These are phyloP conservation scores for Erythrobasidium hasegawianum DNA, from an alignment of 1,284 basidiomycete genomes.

Conservation along the genomic window DNA sequence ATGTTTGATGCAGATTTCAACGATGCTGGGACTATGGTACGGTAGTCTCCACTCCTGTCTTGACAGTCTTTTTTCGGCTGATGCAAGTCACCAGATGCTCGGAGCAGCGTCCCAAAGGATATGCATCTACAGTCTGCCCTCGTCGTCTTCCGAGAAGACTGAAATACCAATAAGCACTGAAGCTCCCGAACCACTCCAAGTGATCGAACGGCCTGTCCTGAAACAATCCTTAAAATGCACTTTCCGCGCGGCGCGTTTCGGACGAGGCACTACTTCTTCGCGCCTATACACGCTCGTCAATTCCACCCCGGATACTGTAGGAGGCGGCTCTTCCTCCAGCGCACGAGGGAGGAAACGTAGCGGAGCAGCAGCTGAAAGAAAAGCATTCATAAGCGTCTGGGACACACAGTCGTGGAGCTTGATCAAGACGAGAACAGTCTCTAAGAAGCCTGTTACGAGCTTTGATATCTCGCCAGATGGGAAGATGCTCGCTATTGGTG, in stretches of 20 bases:
- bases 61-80: too few relatives aligned
- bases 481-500: slow-evolving; percentile 74
- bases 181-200: slow-evolving; percentile 36
- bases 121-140: slow-evolving; percentile 36
- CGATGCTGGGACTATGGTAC: slow-evolving; percentile 34
- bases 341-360: not conserved
- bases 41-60: too few relatives aligned
- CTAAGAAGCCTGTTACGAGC: slow-evolving; percentile 73
- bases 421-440: slow-evolving; percentile 53
- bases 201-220: slow-evolving; percentile 43
- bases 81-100: slow-evolving; percentile 11
- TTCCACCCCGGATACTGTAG: slow-evolving; percentile 53
- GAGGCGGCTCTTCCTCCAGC: slow-evolving; percentile 2
- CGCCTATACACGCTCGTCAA: slow-evolving; percentile 71
- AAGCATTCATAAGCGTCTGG: slow-evolving; percentile 42
- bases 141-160: slow-evolving; percentile 20
- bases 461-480: slow-evolving; percentile 83
- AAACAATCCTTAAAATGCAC: slow-evolving; percentile 52
- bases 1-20: slow-evolving; percentile 42
- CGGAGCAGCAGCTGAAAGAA: slow-evolving; percentile 34
- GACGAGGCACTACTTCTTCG: slow-evolving; percentile 57
- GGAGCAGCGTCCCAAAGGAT: slow-evolving; percentile 29
- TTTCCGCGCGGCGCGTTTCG: slow-evolving; percentile 71
- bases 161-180: not conserved
- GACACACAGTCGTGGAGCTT: slow-evolving; percentile 51